A percentile compares a stretch with the other conserved stretches of the same genome.
Conservation (phyloP, 306 rosid genomes). For the Calophaca sinica region DNA sequence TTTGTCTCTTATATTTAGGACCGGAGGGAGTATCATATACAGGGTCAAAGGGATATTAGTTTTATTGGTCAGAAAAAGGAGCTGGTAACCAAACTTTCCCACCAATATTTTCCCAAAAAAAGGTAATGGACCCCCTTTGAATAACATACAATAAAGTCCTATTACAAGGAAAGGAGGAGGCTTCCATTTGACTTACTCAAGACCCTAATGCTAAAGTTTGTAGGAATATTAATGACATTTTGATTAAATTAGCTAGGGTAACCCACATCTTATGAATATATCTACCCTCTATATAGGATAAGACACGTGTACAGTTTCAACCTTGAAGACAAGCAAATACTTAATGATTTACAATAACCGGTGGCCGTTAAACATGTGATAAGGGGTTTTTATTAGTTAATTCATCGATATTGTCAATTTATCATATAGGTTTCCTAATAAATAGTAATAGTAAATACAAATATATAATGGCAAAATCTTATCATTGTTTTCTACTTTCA, state of each 20-base stretch:
- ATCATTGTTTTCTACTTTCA: conserved; percentile 42
- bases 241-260: conserved; percentile 25
- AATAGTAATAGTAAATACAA: background rate
- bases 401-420: conserved; percentile 22
- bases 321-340: conserved; percentile 1
- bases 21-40: too few species aligned
- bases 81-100: conserved; percentile 93
- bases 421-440: conserved; percentile 18
- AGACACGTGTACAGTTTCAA: conserved; percentile 45
- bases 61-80: conserved; percentile 76
- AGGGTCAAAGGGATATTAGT: conserved; percentile 45
- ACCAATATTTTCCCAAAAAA: conserved; percentile 63
- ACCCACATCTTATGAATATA: background rate
- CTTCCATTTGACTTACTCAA: conserved; percentile 63
- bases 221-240: conserved; percentile 30
- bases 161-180: conserved; percentile 47
- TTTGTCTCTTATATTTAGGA: too few species aligned
- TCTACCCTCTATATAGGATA: background rate
- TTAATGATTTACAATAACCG: conserved; percentile 18
- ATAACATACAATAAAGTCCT: conserved; percentile 52
- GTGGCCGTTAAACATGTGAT: conserved; percentile 49
- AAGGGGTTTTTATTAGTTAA: conserved; percentile 29
- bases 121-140: conserved; percentile 54
- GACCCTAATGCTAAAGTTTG: conserved; percentile 44
- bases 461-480: conserved; percentile 18